Evolutionary conservation across 75 land plant genomes (phyloP), one percentile per base, ranked within the genome.

Genomic region (Picea sitchensis): DNA sequence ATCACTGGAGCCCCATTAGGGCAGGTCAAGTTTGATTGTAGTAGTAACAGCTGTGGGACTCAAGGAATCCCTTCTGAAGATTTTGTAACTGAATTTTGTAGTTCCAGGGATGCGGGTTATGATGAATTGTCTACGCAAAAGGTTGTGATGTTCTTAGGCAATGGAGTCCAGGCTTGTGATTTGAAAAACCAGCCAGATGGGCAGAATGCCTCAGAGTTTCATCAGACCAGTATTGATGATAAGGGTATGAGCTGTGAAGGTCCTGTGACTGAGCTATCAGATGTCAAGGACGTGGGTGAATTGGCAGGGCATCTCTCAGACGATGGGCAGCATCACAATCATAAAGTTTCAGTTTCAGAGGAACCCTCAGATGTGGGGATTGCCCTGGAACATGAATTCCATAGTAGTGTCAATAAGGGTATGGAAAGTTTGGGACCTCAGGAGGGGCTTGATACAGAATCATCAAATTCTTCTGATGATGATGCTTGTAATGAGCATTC

Each of bases 71-170:
- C 0, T 41, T 71, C 73, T 20, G 54, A 71, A 71, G 73, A 0
- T 18, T 36, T n/a, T 44, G 6, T 71, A 21, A 20, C 51, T 69
- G 73, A 44, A 69, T 1, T 69, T 69, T 69, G 17, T 41, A 20
- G 18, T 38, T 36, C 21, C 20, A 69, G 73, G n/a, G 73, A 41
- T 69, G 26, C 20, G 23, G 51, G 54, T 69, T 69, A 38, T 44
- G 73, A 69, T 41, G 73, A 41, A 41, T 38, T 69, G 47, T 69
- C 51, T 21, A 38, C 18, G 73, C 51, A 69, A 41, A 47, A 69
- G 18, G 12, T 41, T 47, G 9, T 7, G 11, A 47, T 47, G 20
- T 69, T 47, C 9, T n/a, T 38, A 41, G 51, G 47, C 47, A 21
- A 69, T 69, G 54, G 14, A 21, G 20, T 69, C 0, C 13, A 38